phyloP scores from a whole-genome alignment of 768 basidiomycete species.

The Chalciporus sphaerocephalus region DNA sequence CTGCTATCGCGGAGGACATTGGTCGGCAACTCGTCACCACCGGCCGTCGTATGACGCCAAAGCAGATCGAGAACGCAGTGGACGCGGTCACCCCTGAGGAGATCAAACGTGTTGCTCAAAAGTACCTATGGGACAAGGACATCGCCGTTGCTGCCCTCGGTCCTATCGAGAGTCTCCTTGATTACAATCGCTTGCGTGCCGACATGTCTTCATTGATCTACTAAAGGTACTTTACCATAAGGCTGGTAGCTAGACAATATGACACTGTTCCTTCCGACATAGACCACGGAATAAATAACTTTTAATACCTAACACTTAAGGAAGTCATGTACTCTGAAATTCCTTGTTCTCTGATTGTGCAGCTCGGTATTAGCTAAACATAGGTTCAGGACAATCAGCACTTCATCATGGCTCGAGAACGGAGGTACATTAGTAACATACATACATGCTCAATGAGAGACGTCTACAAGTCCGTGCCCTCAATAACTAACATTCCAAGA shows the following conservation, averaged over 20 bases:
- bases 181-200: slow-evolving; percentile 86
- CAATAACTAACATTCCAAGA: neutral
- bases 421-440: slow-evolving; percentile 11
- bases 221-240: slow-evolving; percentile 32
- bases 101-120: slow-evolving; percentile 91
- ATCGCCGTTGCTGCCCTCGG: slow-evolving; percentile 87
- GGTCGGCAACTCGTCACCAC: slow-evolving; percentile 96
- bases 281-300: slow-evolving; percentile 18
- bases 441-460: slow-evolving; percentile 5
- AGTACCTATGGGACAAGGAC: slow-evolving; percentile 97
- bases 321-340: neutral
- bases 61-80: slow-evolving; percentile 89
- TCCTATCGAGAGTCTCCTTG: slow-evolving; percentile 84
- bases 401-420: neutral
- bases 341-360: no score
- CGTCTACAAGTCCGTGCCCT: neutral
- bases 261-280: slow-evolving; percentile 16
- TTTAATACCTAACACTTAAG: slow-evolving; percentile 15
- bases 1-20: slow-evolving; percentile 96
- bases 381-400: neutral
- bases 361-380: no score
- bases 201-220: slow-evolving; percentile 80
- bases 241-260: slow-evolving; percentile 19
- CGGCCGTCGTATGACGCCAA: slow-evolving; percentile 83
- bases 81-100: slow-evolving; percentile 85